phyloP scores from a whole-genome alignment of 2,329 filamentous ascomycete genomes.

The Fusarium luffae region DNA sequence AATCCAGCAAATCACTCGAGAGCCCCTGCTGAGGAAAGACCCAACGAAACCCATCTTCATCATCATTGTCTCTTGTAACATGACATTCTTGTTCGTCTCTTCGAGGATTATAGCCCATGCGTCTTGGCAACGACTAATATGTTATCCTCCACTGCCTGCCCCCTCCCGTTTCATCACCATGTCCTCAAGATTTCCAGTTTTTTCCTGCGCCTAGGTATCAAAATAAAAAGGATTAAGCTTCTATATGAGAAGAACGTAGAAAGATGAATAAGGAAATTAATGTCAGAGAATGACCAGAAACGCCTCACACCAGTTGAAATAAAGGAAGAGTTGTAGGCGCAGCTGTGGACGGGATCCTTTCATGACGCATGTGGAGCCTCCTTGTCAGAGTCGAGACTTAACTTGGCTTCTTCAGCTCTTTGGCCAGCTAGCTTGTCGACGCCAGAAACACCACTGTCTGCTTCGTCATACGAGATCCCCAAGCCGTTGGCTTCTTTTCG shows the following conservation, averaged over 20 bases:
- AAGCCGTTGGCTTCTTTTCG: conserved; percentile 51
- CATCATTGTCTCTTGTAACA: conserved; percentile 40
- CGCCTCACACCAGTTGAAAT: conserved; percentile 24
- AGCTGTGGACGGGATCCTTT: background rate
- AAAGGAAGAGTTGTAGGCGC: conserved; percentile 2
- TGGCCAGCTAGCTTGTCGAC: conserved; percentile 53
- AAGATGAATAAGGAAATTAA: conserved; percentile 21
- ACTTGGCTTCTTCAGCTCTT: conserved; percentile 50
- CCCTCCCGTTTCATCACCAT: conserved; percentile 18
- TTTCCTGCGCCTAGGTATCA: conserved; percentile 37
- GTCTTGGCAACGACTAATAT: conserved; percentile 11
- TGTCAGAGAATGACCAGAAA: conserved; percentile 29
- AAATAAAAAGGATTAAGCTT: conserved; percentile 34
- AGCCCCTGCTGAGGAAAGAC: conserved; percentile 36
- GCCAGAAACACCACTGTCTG: conserved; percentile 57
- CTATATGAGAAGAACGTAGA: conserved; percentile 31
- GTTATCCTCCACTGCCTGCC: conserved; percentile 2
- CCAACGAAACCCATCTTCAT: conserved; percentile 27
- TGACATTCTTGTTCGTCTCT: conserved; percentile 40
- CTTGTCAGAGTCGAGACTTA: conserved; percentile 45
- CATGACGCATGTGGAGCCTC: conserved; percentile 43
- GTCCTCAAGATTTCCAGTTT: conserved; percentile 23
- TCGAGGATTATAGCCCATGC: background rate
- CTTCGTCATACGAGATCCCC: conserved; percentile 57
- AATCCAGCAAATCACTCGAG: conserved; percentile 28